These are phyloP conservation scores for Boletus vermiculosoides DNA, from an alignment of 768 basidiomycete genomes.

Conservation along the genomic window DNA sequence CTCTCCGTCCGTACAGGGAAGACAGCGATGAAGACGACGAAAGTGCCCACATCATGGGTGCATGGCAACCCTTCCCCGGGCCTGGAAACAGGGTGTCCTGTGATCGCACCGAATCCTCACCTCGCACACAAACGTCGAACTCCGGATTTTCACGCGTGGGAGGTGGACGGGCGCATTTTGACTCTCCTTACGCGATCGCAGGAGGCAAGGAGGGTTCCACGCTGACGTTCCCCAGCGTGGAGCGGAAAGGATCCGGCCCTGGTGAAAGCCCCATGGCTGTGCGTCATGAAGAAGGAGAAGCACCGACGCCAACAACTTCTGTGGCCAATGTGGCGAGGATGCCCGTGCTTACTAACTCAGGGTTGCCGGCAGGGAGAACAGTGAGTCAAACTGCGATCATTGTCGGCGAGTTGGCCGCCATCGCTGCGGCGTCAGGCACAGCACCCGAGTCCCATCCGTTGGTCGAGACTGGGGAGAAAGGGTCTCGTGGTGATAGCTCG, in stretches of 20 bases:
- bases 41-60: slow-evolving; percentile 85
- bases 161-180: slow-evolving; percentile 84
- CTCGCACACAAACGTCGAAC: slow-evolving; percentile 29
- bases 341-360: slow-evolving; percentile 32
- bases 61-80: slow-evolving; percentile 79
- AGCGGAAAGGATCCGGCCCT: slow-evolving; percentile 36
- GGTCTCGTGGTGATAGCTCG: slow-evolving; percentile 17
- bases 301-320: slow-evolving; percentile 52
- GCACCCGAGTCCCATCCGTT: slow-evolving; percentile 22
- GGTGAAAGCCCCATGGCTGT: slow-evolving; percentile 23
- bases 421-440: slow-evolving; percentile 18
- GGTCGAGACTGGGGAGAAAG: slow-evolving; percentile 18
- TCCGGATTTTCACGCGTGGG: slow-evolving; percentile 85
- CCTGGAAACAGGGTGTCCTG: slow-evolving; percentile 26
- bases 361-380: slow-evolving; percentile 62
- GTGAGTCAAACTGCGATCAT: slow-evolving; percentile 84
- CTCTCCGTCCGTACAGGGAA: slow-evolving; percentile 70
- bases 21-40: slow-evolving; percentile 73
- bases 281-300: slow-evolving; percentile 38
- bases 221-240: slow-evolving; percentile 65
- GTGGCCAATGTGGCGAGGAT: slow-evolving; percentile 46
- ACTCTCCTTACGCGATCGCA: slow-evolving; percentile 79
- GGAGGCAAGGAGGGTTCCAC: slow-evolving; percentile 49
- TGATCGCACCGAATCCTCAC: slow-evolving; percentile 29
- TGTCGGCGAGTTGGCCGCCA: slow-evolving; percentile 51